Conservation (phyloP, 2,329 filamentous ascomycete genomes). For the Alternaria triticina region DNA sequence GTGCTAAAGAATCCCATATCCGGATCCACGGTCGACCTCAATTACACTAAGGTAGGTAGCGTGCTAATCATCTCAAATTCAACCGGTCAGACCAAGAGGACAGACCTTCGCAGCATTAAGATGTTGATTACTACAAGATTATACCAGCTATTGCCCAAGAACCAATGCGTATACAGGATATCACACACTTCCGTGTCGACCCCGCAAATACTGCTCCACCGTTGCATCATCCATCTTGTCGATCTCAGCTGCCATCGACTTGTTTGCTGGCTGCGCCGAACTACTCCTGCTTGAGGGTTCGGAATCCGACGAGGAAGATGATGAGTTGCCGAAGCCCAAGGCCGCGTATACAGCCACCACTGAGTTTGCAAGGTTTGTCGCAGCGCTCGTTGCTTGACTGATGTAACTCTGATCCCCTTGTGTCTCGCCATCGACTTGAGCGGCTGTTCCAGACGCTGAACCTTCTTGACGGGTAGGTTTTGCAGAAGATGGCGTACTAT, state of each 20-base stretch:
- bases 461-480: neutral
- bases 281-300: conserved; percentile 1
- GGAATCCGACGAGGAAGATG: conserved; percentile 19
- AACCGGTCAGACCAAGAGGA: neutral
- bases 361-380: conserved; percentile 27
- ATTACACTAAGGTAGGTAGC: conserved; percentile 7
- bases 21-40: neutral
- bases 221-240: conserved; percentile 32
- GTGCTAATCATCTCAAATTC: conserved; percentile 15
- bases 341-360: conserved; percentile 36
- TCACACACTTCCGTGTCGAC: conserved; percentile 21
- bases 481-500: neutral
- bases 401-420: conserved; percentile 14
- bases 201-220: conserved; percentile 31
- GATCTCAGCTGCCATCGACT: conserved; percentile 25
- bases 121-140: neutral
- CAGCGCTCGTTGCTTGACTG: conserved; percentile 16
- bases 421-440: neutral
- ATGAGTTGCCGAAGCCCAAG: conserved; percentile 44
- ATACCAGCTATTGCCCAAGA: neutral
- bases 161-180: neutral
- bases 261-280: conserved; percentile 2
- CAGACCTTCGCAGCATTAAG: neutral
- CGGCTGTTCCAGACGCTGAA: neutral
- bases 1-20: neutral